Evolutionary conservation across 2,329 filamentous ascomycete species (phyloP), one percentile per base, ranked within the genome.

Genomic region (Teratosphaeriaceae sp.): DNA sequence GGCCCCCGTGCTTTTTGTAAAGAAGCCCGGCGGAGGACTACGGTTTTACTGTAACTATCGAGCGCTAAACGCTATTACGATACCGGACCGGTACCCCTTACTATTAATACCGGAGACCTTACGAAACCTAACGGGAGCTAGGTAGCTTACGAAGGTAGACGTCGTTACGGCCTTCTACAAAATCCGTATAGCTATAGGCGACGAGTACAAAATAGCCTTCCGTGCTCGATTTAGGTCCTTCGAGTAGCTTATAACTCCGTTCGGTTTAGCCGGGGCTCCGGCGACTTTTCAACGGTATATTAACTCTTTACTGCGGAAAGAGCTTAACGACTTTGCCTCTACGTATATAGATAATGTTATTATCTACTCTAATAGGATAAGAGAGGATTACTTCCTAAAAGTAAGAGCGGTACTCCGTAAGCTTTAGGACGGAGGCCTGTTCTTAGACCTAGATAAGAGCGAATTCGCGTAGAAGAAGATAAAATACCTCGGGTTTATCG

Each of bases 161-260:
- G 21, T 42, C 8, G 15, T 42, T 23, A 8, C 19, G 15, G 30
- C 7, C 6, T 42, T 42, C 18, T 42, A 42, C 15, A 23, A 42
- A 20, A 42, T 42, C 30, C 19, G 19, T 8, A 42, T 42, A 16
- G 20, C 30, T 5, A 16, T 5, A 19, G 30, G 31, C 4, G 21
- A 42, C 16, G 19, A 42, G 40, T 30, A 42, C 27, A 42, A 42
- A 26, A 42, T 22, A 3, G 21, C 33, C 18, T 43, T 43, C 23
- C 19, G 26, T 3, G 38, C 24, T 6, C 13, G 19, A 18, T 43
- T 43, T 18, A 18, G 41, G 3, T 43, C 27, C 6, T 57, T 47
- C 38, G 22, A 55, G 30, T 57, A 52, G 29, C 23, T 49, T 21
- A 44, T 55, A 22, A 52, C 46, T 19, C 50, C 43, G 1, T 56